Evolutionary conservation across 371 early-diverging fungal species (phyloP).

Genomic region (Polyrhizophydium stewartii): DNA sequence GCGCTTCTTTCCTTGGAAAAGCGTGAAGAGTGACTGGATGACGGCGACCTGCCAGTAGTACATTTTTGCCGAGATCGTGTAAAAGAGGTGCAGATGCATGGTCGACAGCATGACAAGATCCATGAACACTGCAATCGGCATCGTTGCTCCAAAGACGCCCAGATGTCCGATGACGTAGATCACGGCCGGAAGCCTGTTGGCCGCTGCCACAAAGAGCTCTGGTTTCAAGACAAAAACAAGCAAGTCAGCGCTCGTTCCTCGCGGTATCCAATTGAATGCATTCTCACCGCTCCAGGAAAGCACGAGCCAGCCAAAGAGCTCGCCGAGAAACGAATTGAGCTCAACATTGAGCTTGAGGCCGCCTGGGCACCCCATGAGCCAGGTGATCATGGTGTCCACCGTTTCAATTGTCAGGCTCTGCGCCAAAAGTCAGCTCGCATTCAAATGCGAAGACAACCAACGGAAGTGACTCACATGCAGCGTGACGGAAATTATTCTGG

Average conservation of each 20-base stretch:
- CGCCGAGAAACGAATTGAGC: slow-evolving; percentile 84
- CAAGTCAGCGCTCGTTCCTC: no score
- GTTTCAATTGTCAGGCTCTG: slow-evolving; percentile 18
- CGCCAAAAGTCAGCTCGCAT: background rate
- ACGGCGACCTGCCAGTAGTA: slow-evolving; percentile 87
- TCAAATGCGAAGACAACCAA: background rate
- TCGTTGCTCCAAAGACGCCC: slow-evolving; percentile 81
- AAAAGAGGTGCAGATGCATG: slow-evolving; percentile 89
- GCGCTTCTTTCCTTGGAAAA: slow-evolving; percentile 88
- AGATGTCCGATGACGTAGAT: slow-evolving; percentile 70
- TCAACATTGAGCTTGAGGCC: slow-evolving; percentile 94
- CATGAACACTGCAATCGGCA: slow-evolving; percentile 73
- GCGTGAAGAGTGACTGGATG: slow-evolving; percentile 78
- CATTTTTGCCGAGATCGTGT: slow-evolving; percentile 85
- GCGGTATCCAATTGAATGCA: no score
- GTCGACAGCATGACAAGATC: slow-evolving; percentile 82
- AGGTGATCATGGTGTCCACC: slow-evolving; percentile 51
- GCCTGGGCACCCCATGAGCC: slow-evolving; percentile 92
- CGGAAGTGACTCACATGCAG: background rate
- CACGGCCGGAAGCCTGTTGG: slow-evolving; percentile 49
- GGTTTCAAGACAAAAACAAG: no score
- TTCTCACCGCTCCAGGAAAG: slow-evolving; percentile 62
- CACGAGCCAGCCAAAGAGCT: slow-evolving; percentile 90
- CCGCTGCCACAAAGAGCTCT: background rate
- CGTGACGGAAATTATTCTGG: background rate